Conservation (phyloP, 1,284 basidiomycete genomes). For the Athelia psychrophila region DNA sequence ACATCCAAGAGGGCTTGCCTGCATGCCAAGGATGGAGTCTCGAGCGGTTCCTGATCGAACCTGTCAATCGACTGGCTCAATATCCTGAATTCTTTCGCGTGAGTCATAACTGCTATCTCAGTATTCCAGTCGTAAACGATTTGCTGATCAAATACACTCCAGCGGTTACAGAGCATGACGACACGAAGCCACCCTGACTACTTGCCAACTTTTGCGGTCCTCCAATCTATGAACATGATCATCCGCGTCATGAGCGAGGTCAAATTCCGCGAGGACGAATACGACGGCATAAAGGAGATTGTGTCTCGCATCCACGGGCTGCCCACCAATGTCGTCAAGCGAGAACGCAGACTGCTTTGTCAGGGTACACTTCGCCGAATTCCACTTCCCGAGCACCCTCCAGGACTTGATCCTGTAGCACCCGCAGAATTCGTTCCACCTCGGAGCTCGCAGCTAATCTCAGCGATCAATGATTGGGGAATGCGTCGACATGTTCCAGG, state of each 20-base stretch:
- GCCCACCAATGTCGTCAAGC: slow-evolving; percentile 54
- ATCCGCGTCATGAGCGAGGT: slow-evolving; percentile 80
- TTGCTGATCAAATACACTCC: slow-evolving; percentile 20
- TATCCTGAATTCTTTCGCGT: slow-evolving; percentile 79
- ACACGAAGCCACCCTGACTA: slow-evolving; percentile 69
- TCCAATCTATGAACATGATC: slow-evolving; percentile 64
- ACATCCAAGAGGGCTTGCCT: slow-evolving; percentile 59
- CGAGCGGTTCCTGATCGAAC: slow-evolving; percentile 69
- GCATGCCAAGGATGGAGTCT: slow-evolving; percentile 62
- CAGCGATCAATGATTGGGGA: slow-evolving; percentile 41
- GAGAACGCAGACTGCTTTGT: slow-evolving; percentile 71
- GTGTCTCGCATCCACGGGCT: slow-evolving; percentile 59
- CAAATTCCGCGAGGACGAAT: slow-evolving; percentile 82
- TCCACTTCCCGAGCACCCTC: not conserved
- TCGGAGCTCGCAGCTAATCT: slow-evolving; percentile 29
- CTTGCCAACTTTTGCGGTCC: slow-evolving; percentile 60
- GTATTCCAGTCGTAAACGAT: not conserved
- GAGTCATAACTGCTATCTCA: slow-evolving; percentile 24
- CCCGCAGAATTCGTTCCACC: slow-evolving; percentile 7
- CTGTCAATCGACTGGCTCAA: slow-evolving; percentile 68
- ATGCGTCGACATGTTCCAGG: slow-evolving; percentile 39
- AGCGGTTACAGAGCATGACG: slow-evolving; percentile 68
- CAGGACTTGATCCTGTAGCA: not conserved
- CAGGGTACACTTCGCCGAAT: slow-evolving; percentile 42
- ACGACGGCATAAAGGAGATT: slow-evolving; percentile 66